A percentile compares a stretch with the other conserved stretches of the same genome.
These are phyloP conservation scores for Stephania yunnanensis DNA, from an alignment of 164 flowering plant species.

Conservation along the genomic window DNA sequence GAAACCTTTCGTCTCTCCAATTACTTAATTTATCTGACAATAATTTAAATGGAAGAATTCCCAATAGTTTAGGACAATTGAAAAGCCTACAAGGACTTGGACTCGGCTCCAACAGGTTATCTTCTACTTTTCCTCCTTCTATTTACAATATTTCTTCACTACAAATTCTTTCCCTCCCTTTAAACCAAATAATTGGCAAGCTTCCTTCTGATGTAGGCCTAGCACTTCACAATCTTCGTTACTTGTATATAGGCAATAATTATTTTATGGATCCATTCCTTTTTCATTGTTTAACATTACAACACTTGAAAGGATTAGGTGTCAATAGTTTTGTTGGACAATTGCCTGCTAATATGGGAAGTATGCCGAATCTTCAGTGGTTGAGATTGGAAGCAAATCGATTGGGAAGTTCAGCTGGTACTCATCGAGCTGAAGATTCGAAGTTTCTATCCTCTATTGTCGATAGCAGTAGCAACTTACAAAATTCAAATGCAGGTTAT, in stretches of 20 bases:
- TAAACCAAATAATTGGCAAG: constrained; percentile 14
- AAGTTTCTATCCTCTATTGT: not conserved
- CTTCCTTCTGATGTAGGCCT: constrained; percentile 21
- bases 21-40: not conserved
- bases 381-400: not conserved
- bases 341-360: not conserved
- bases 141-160: constrained; percentile 4
- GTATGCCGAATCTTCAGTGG: not conserved
- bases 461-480: not conserved
- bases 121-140: not conserved
- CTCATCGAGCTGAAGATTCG: not conserved
- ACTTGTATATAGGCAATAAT: not conserved
- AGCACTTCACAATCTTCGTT: constrained; percentile 22
- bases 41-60: not conserved
- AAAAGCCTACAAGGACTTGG: not conserved
- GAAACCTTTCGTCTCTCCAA: constrained; percentile 7
- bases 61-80: not conserved
- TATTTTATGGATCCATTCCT: constrained; percentile 5
- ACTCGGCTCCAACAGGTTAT: not conserved
- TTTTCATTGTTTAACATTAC: constrained; percentile 3
- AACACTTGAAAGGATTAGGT: not conserved
- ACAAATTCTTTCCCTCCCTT: not conserved
- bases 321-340: not conserved
- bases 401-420: constrained; percentile 3
- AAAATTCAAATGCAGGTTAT: not conserved